Base-by-base conservation (phyloP, 2,329 filamentous ascomycete genomes). In the Ascochyta pisi region DNA sequence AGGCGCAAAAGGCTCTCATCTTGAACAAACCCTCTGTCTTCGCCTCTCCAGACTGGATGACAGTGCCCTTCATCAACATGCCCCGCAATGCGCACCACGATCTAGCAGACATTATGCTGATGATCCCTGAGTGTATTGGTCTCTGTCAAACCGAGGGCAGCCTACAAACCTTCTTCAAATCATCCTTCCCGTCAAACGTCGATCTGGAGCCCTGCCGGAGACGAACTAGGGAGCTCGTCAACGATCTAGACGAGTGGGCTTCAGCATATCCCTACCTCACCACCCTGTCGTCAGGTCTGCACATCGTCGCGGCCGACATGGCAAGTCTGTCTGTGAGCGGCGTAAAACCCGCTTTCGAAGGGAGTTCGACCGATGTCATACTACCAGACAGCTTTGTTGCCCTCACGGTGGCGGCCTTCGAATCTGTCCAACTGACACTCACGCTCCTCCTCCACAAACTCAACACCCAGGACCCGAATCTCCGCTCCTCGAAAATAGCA, bases 1-100 rank as follows among this genome's bases (percentile, higher is more conserved):
- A 73, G 71, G 61, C 67, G 8, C 67, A 71, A 33, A 68, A 62
- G 44, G 57, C 65, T 1, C 53, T 71, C 5, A 54, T 73, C 13
- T 62, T 68, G 35, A 71, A 71, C 50, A 57, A 57, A n/a, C 65
- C 63, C 1, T 73, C 70, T 7, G 38, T 65, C 2, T 71, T 72
- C 34, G 61, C 69, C 0, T 60, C 59, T 0, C 57, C 46, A 2
- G 65, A 70, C 22, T 74, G 71, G 71, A 65, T 73, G 64, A 67
- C 61, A 3, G 38, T 70, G 4, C 71, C 71, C 1, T 74, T 73
- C 24, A 27, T 57, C 13, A 54, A 50, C 42, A 61, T 63, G 45
- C 46, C 58, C 0, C 67, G 61, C 35, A 70, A 68, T 29, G 66
- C 67, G 2, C 67, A 69, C 39, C 66, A 70, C 38, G 51, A 54